Evolutionary conservation across 202 grass and related monocot genomes (phyloP), one percentile per base, ranked within the genome.

Genomic region (Eragrostis tef): DNA sequence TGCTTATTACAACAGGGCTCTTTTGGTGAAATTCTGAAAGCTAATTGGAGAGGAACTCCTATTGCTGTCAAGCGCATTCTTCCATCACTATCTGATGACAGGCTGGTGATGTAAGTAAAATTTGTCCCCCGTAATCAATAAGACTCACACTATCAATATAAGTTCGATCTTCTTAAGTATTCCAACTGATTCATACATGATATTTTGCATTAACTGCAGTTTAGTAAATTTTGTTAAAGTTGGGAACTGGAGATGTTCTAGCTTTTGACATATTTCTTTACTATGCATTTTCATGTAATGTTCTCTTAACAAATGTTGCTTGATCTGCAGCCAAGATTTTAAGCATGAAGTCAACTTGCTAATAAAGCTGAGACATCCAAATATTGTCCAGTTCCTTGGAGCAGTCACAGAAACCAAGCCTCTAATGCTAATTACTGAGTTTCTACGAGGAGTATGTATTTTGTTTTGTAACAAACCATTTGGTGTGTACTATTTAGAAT

Each of bases 11-110:
- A 81, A 71, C 84, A 99, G 96, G 96, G 96, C 17, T 96, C 93
- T 78, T 99, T 99, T 77, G 96, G 96, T 85, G 96, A 99, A 92
- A 99, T 99, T 86, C 81, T 99, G 79, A 99, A 89, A 96, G 96
- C 96, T 74, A 91, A 93, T 80, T 99, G 96, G 96, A 89, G 96
- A 77, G 96, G 96, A 83, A 99, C 96, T 61, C 96, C 93, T 70
- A 94, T 99, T 70, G 96, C 96, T 78, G 93, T 99, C 65, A 99
- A 99, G 71, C 92, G 96, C 19, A 99, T 99, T 91, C 96, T 99
- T 88, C 96, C 93, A 86, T 99, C 96, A 66, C 81, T 99, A 48
- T 99, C 93, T 79, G 91, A 99, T 73, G 96, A 99, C 65, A 95
- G 90, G 79, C 80, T 99, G 78, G 96, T 96, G 74, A 88, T 89